phyloP scores from a whole-genome alignment of 306 rosid genomes.

The Cicer bijugum region DNA sequence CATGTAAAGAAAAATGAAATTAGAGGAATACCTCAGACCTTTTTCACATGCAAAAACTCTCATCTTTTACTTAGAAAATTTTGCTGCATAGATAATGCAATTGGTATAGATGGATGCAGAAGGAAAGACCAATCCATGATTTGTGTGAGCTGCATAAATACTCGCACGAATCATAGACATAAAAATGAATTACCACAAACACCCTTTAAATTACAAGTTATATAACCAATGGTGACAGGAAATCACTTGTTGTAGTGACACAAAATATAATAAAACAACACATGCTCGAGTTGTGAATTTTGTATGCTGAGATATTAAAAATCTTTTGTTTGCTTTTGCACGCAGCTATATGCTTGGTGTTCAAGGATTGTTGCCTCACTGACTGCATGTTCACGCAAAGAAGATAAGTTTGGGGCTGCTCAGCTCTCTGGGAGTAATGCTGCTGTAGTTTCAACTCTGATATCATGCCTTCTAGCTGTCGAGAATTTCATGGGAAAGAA shows the following conservation, averaged over 20 bases:
- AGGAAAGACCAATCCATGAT: conserved; percentile 11
- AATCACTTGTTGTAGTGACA: background rate
- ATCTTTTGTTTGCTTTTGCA: conserved; percentile 29
- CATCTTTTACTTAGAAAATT: background rate
- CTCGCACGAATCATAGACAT: no score
- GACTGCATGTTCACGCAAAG: conserved; percentile 74
- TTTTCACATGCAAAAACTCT: background rate
- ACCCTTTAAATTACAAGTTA: background rate
- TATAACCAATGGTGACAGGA: background rate
- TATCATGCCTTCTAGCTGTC: conserved; percentile 89
- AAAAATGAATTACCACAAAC: no score
- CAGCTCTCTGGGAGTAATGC: conserved; percentile 93
- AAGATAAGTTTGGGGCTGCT: conserved; percentile 84
- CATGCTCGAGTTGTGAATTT: conserved; percentile 17
- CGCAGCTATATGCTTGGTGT: conserved; percentile 86
- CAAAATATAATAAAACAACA: background rate
- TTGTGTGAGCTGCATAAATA: no score
- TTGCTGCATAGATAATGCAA: conserved; percentile 20
- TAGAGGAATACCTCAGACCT: background rate
- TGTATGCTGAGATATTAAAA: conserved; percentile 17
- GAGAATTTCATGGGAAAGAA: conserved; percentile 92
- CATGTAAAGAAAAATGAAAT: conserved; percentile 10
- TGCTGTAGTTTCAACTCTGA: conserved; percentile 67
- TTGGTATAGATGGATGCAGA: conserved; percentile 3
- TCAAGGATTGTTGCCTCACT: conserved; percentile 72